These are phyloP conservation scores for Trichoderma parareesei DNA, from an alignment of 495 filamentous ascomycete species.

Conservation along the genomic window DNA sequence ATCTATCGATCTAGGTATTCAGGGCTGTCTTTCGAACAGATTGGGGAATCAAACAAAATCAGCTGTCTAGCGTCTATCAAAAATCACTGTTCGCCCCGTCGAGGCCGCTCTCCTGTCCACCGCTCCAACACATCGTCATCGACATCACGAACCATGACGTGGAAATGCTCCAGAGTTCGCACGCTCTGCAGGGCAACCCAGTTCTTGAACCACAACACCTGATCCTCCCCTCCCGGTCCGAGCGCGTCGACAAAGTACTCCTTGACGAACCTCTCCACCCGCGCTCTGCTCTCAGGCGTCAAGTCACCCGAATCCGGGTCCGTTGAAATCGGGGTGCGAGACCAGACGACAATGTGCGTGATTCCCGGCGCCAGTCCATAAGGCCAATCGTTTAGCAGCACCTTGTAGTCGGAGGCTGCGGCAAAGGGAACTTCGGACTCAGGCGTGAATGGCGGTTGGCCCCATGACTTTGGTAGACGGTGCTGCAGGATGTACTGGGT, in stretches of 20 bases:
- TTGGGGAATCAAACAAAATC: neutral
- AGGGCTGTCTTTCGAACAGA: neutral
- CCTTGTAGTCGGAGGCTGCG: conserved; percentile 61
- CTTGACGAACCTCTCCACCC: conserved; percentile 60
- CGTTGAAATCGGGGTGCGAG: conserved; percentile 46
- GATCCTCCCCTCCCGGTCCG: conserved; percentile 39
- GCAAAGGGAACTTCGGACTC: conserved; percentile 55
- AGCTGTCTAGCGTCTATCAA: conserved; percentile 6
- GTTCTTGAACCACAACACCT: conserved; percentile 91
- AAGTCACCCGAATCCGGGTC: conserved; percentile 59
- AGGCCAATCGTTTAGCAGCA: conserved; percentile 86
- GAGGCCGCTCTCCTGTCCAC: conserved; percentile 46
- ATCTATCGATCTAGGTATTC: neutral
- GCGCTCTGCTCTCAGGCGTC: conserved; percentile 53
- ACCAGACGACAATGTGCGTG: conserved; percentile 65
- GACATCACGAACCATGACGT: conserved; percentile 55
- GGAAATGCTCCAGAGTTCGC: conserved; percentile 60
- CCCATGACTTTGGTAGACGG: conserved; percentile 61
- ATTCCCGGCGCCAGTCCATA: conserved; percentile 69
- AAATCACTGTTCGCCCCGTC: conserved; percentile 20
- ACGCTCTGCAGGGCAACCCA: conserved; percentile 87
- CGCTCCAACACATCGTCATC: conserved; percentile 49
- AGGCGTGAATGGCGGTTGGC: conserved; percentile 41
- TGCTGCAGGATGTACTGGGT: conserved; percentile 66
- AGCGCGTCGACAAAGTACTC: conserved; percentile 55